Evolutionary conservation across 2,329 filamentous ascomycete species (phyloP).

Genomic region (Fulvia fulva): DNA sequence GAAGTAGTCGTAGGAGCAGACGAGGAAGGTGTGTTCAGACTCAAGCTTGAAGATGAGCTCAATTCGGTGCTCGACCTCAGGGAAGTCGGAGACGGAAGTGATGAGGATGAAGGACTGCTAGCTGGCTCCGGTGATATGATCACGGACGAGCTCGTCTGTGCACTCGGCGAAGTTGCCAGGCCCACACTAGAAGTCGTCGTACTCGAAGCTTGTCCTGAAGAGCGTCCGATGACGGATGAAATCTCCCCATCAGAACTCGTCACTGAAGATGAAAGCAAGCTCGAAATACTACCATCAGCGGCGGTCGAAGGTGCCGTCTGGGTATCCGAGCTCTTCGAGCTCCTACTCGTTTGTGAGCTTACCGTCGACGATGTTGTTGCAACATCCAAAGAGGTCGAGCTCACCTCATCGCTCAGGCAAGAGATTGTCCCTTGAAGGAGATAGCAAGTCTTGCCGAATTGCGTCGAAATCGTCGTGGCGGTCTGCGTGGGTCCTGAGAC

Average conservation of each 20-base stretch:
- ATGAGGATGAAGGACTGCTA: neutral
- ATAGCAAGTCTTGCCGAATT: neutral
- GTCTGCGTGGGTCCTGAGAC: neutral
- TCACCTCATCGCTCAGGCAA: neutral
- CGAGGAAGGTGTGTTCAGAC: neutral
- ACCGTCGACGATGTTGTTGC: neutral
- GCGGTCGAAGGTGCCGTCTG: neutral
- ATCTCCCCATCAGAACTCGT: neutral
- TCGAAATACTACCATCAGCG: neutral
- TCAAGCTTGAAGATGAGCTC: neutral
- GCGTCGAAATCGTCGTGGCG: neutral
- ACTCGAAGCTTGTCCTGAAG: neutral
- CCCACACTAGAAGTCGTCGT: neutral
- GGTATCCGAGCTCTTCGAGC: neutral
- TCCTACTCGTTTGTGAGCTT: conserved; percentile 3
- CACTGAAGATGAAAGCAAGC: neutral
- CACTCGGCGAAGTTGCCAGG: too few species aligned
- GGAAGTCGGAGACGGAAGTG: neutral
- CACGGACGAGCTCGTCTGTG: neutral
- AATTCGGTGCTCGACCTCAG: too few species aligned
- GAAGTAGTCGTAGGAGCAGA: neutral
- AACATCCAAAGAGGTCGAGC: neutral
- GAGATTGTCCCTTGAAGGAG: neutral
- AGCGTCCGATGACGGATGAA: neutral
- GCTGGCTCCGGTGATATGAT: too few species aligned